These are phyloP conservation scores for Tricholoma bakamatsutake DNA, from an alignment of 768 basidiomycete genomes.

Conservation along the genomic window DNA sequence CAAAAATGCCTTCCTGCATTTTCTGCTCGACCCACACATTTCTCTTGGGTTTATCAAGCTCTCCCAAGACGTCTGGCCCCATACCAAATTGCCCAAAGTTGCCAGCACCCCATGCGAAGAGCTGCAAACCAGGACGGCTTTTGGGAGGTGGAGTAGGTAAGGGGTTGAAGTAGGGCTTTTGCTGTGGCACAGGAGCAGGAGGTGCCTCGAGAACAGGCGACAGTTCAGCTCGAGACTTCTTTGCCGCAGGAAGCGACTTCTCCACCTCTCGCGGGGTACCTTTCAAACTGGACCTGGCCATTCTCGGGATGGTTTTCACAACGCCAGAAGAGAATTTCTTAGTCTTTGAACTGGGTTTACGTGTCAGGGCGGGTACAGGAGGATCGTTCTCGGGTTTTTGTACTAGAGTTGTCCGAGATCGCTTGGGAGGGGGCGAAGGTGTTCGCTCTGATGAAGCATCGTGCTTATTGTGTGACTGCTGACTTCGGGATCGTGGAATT, in stretches of 20 bases:
- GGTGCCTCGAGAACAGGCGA: conserved; percentile 23
- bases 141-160: conserved; percentile 55
- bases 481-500: conserved; percentile 27
- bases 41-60: conserved; percentile 70
- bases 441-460: conserved; percentile 42
- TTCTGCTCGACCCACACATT: conserved; percentile 74
- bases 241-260: not conserved
- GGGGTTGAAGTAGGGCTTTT: conserved; percentile 58
- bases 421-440: conserved; percentile 44
- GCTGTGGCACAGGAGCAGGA: conserved; percentile 31
- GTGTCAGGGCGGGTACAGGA: conserved; percentile 22
- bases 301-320: conserved; percentile 9
- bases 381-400: conserved; percentile 41
- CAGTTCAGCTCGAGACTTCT: conserved; percentile 13
- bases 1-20: conserved; percentile 67
- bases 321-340: conserved; percentile 14
- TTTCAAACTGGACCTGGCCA: conserved; percentile 19
- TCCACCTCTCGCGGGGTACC: conserved; percentile 17
- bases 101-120: conserved; percentile 88
- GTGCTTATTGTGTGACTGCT: conserved; percentile 38
- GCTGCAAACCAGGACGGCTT: conserved; percentile 57
- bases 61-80: conserved; percentile 67
- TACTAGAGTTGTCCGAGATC: conserved; percentile 31
- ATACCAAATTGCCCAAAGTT: conserved; percentile 96
- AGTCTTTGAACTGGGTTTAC: conserved; percentile 11